phyloP scores from a whole-genome alignment of 2,329 filamentous ascomycete species.

The Neonectria coccinea region DNA sequence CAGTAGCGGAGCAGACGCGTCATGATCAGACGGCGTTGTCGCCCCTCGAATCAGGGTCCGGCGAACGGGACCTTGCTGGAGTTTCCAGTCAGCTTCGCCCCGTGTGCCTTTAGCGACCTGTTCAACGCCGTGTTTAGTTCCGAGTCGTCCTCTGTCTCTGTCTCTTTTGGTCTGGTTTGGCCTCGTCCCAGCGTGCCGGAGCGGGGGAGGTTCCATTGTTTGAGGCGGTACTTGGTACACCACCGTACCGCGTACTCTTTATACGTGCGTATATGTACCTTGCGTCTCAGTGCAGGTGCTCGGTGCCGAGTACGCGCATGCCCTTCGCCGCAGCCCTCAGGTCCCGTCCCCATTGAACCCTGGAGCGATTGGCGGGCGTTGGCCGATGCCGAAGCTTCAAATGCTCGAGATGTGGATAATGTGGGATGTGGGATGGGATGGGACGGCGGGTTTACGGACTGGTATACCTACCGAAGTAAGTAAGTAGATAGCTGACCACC shows the following conservation, averaged over 20 bases:
- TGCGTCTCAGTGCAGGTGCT: not conserved
- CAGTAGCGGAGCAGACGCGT: constrained; percentile 45
- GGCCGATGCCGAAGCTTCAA: constrained; percentile 8
- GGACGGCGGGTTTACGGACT: not conserved
- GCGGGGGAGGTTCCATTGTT: not conserved
- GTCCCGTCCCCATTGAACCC: constrained; percentile 14
- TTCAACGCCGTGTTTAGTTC: not conserved
- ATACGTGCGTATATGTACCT: not conserved
- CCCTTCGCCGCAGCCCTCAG: constrained; percentile 2
- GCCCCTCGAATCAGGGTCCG: constrained; percentile 16
- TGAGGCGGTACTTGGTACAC: not conserved
- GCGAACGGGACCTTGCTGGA: constrained; percentile 17
- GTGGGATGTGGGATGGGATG: constrained; percentile 6
- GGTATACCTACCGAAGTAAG: not conserved
- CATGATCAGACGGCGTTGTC: constrained; percentile 38
- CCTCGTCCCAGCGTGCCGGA: not conserved
- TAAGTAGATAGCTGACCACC: constrained; percentile 9
- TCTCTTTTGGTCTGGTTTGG: not conserved
- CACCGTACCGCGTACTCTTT: not conserved
- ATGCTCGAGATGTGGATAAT: constrained; percentile 11
- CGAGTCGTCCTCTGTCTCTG: not conserved
- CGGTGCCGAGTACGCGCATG: constrained; percentile 13
- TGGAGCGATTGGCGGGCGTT: constrained; percentile 14
- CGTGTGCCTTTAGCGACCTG: not conserved
- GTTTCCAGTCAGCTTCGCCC: constrained; percentile 8